Conservation (phyloP, 345 rosid species). For the Acer campestre region DNA sequence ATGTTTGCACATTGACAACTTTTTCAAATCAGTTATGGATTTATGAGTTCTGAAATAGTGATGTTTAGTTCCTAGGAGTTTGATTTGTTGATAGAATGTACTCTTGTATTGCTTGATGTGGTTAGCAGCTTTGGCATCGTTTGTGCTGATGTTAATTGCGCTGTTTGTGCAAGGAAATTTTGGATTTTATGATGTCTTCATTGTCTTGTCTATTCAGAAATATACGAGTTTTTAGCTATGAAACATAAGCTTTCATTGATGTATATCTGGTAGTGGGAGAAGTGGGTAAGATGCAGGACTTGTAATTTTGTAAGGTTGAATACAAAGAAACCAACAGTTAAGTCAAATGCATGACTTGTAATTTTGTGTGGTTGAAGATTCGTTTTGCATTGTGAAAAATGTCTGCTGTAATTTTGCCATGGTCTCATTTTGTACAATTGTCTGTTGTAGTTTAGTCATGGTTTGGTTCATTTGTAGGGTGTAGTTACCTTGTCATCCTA, state of each 20-base stretch:
- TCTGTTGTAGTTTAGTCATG: not conserved
- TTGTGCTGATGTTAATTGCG: not conserved
- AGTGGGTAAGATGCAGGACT: not conserved
- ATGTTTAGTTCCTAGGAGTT: not conserved
- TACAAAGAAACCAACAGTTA: not conserved
- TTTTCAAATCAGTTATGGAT: not conserved
- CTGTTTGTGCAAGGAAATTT: not conserved
- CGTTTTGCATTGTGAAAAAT: too few relatives aligned
- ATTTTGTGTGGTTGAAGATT: not conserved
- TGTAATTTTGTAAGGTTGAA: not conserved
- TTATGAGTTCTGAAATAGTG: not conserved
- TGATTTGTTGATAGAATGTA: not conserved
- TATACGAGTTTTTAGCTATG: not conserved
- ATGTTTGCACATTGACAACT: not conserved
- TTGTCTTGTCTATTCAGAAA: not conserved
- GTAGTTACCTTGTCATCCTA: constrained; percentile 3
- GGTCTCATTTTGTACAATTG: not conserved
- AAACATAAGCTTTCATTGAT: not conserved
- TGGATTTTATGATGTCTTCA: not conserved
- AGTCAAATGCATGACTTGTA: not conserved
- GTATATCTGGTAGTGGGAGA: not conserved
- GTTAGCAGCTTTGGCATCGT: not conserved
- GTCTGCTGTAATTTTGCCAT: not conserved
- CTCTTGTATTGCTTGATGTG: not conserved
- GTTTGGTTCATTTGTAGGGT: not conserved